Base-by-base conservation (phyloP, 2,329 filamentous ascomycete genomes). In the Diaporthe vexans region DNA sequence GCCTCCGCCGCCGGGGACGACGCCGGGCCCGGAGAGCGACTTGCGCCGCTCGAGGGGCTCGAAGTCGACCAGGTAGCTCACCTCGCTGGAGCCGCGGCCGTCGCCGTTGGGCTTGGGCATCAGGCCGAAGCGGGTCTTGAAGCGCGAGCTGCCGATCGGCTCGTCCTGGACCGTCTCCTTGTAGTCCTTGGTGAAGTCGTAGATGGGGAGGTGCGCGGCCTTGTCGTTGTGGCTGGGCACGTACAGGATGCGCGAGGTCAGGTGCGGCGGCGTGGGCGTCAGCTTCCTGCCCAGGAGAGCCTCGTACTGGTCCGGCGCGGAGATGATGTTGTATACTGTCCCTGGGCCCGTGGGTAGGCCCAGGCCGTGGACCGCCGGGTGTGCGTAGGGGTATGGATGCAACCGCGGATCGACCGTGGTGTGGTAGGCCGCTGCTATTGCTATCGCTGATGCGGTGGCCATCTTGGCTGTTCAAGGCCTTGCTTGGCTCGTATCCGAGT, bases 101-200 rank as follows among this genome's bases (percentile, higher is more conserved):
- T 76, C 75, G 5, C 75, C 75, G 37, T 35, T 40, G 24, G 75
- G 75, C 57, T 76, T 76, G 19, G 26, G 21, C 75, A 75, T 75
- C 1, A 76, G 73, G 15, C 73, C 71, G 33, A 76, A 54, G 56
- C 43, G 68, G 9, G 73, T 73, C 71, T 71, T 75, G 75, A 76
- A 76, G n/a, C 65, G 51, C n/a, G 73, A 71, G 46, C 69, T 68
- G 24, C 75, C 75, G 24, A 76, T 35, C 15, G 75, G 75, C 75
- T 71, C 73, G 21, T 52, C 63, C 24, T 56, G 24, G n/a, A 76
- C 54, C 29, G 70, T 56, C 17, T 59, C n/a, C 46, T 21, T 51
- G 67, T 59, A 76, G n/a, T 73, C 70, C 26, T 26, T 61, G 4
- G 73, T 74, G 67, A 76, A 73, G 29, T 76, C 71, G 56, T 76